Evolutionary conservation across 345 rosid genomes (phyloP).

Genomic region (Brassica juncea): DNA sequence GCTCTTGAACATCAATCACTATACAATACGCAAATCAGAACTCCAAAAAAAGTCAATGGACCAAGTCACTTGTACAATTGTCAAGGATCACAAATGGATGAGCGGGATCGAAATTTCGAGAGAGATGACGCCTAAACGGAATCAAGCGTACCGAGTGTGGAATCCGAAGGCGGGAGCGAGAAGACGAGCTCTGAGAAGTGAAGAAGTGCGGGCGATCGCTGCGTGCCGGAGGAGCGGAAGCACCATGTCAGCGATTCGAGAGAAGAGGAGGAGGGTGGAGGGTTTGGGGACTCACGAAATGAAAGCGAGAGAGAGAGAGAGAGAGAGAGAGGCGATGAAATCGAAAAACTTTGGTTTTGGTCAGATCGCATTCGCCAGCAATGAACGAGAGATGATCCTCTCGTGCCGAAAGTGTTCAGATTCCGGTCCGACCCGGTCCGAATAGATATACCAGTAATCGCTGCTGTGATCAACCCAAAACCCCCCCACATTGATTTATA

Average conservation of each 20-base stretch:
- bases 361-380: constrained; percentile 33
- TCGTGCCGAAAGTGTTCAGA: background rate
- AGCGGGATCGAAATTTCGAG: background rate
- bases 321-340: constrained; percentile 11
- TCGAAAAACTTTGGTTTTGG: constrained; percentile 5
- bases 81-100: constrained; percentile 3
- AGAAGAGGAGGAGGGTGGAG: background rate
- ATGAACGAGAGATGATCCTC: background rate
- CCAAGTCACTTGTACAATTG: constrained; percentile 13
- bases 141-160: constrained; percentile 52
- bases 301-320: background rate
- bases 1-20: constrained; percentile 3
- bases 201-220: constrained; percentile 58
- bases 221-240: constrained; percentile 83
- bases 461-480: constrained; percentile 18
- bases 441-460: background rate
- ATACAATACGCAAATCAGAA: background rate
- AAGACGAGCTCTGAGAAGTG: constrained; percentile 64
- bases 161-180: constrained; percentile 55
- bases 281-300: constrained; percentile 15
- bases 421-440: constrained; percentile 25
- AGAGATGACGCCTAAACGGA: constrained; percentile 6
- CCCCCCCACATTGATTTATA: background rate
- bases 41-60: constrained; percentile 33
- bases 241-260: constrained; percentile 53